phyloP scores from a whole-genome alignment of 306 rosid species.

The Corylus avellana region DNA sequence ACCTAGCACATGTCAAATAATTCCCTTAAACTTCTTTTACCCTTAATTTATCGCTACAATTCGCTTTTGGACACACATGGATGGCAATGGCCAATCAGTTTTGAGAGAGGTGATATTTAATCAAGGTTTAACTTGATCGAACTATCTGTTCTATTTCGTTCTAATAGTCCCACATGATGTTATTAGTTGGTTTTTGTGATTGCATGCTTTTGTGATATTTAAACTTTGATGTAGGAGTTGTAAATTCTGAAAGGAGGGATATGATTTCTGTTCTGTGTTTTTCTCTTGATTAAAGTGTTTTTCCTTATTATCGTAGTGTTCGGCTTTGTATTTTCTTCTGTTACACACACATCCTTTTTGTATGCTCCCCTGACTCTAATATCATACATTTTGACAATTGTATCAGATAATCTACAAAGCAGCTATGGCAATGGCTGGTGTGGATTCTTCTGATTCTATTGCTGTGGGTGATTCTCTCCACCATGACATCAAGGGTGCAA shows the following conservation, averaged over 20 bases:
- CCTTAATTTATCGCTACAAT: background rate
- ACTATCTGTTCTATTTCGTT: background rate
- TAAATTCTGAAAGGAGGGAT: background rate
- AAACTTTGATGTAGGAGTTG: background rate
- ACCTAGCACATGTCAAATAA: background rate
- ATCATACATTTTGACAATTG: constrained; percentile 13
- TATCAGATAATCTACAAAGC: constrained; percentile 77
- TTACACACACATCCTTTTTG: constrained; percentile 15
- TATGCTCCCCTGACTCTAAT: constrained; percentile 23
- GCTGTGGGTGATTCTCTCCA: constrained; percentile 96
- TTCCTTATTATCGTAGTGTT: background rate
- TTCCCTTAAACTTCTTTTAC: background rate
- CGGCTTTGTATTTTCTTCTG: constrained; percentile 10
- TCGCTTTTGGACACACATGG: background rate
- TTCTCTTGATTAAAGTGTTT: background rate
- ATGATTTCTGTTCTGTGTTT: background rate
- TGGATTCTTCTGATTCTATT: constrained; percentile 60
- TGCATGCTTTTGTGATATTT: background rate
- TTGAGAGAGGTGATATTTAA: too few relatives aligned
- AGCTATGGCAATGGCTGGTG: constrained; percentile 73
- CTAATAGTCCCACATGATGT: background rate
- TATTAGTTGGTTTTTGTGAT: background rate
- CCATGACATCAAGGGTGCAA: constrained; percentile 96
- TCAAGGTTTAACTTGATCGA: background rate
- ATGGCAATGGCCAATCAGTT: background rate